Conservation (phyloP, 768 basidiomycete genomes). For the Mycena sanguinolenta region DNA sequence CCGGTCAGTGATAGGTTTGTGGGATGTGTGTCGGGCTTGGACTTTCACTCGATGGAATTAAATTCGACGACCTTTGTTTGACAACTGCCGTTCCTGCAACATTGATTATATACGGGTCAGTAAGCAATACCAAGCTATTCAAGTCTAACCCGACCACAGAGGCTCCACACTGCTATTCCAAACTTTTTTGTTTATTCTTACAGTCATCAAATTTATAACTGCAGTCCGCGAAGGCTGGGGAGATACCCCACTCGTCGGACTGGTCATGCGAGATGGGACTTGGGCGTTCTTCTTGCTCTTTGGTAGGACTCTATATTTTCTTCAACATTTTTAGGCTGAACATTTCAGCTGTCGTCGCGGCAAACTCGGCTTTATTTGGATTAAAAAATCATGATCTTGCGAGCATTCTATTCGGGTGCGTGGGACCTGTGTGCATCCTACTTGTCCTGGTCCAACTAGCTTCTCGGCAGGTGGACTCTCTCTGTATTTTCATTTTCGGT, state of each 20-base stretch:
- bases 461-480: constrained; percentile 35
- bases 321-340: background rate
- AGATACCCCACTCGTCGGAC: constrained; percentile 53
- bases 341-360: constrained; percentile 15
- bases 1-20: too few relatives aligned
- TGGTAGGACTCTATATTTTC: constrained; percentile 41
- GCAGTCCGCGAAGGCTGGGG: constrained; percentile 55
- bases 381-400: constrained; percentile 22
- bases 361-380: constrained; percentile 26
- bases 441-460: background rate
- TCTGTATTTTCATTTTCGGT: constrained; percentile 37
- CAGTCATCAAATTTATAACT: constrained; percentile 50
- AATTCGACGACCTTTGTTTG: constrained; percentile 51
- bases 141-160: constrained; percentile 37
- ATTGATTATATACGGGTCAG: constrained; percentile 51
- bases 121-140: background rate
- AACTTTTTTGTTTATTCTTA: constrained; percentile 54
- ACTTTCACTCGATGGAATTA: constrained; percentile 47
- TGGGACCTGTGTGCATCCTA: too few relatives aligned
- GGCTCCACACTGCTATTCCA: constrained; percentile 51
- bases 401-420: constrained; percentile 34
- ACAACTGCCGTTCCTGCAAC: constrained; percentile 43
- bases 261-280: constrained; percentile 60
- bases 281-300: constrained; percentile 58
- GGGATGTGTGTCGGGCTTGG: constrained; percentile 47